These are phyloP conservation scores for Tuber microsphaerosporum DNA, from an alignment of 495 filamentous ascomycete species.

Conservation along the genomic window DNA sequence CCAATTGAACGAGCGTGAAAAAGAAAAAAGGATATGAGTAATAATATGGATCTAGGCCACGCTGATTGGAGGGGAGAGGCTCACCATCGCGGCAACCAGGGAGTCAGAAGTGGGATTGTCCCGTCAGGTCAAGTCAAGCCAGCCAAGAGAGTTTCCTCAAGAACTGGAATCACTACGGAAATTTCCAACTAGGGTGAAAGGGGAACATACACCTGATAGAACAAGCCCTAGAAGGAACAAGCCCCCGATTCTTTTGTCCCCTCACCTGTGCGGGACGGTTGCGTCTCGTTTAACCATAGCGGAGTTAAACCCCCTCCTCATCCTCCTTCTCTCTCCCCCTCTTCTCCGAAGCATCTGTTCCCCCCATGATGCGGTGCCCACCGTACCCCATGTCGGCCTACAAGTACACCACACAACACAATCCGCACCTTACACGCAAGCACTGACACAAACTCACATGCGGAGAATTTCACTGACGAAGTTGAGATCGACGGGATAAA, in stretches of 20 bases:
- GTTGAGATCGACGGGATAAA: constrained; percentile 39
- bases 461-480: constrained; percentile 36
- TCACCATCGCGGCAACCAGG: neutral
- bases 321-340: neutral
- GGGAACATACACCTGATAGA: neutral
- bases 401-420: neutral
- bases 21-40: neutral
- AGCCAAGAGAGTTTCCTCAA: neutral
- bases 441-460: constrained; percentile 19
- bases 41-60: neutral
- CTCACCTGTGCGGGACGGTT: constrained; percentile 22
- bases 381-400: neutral
- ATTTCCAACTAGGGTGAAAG: neutral
- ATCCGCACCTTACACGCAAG: neutral
- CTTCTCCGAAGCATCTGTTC: neutral
- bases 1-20: neutral
- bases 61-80: neutral
- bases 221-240: neutral
- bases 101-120: neutral
- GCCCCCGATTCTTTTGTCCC: neutral
- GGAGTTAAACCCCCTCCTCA: neutral
- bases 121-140: neutral
- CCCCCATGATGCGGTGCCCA: too few relatives aligned
- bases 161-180: neutral
- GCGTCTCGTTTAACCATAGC: constrained; percentile 34